Base-by-base conservation (phyloP, 495 filamentous ascomycete genomes). In the Penicillium robsamsonii region DNA sequence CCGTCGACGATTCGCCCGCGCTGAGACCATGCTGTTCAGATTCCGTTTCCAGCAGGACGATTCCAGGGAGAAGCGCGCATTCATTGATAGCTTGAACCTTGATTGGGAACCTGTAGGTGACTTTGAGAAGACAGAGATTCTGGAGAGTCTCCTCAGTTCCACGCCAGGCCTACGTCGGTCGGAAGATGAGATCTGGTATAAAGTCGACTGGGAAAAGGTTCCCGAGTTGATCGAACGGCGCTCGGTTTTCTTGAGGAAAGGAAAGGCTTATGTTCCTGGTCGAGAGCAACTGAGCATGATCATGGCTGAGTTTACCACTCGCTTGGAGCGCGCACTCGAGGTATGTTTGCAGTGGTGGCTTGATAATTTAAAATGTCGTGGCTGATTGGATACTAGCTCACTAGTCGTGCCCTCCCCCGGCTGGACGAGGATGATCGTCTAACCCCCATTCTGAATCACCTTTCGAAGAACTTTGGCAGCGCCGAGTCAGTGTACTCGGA, bases 341-440 rank as follows among this genome's bases (percentile, higher is more conserved):
- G 88, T 91, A 73, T 61, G 75, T 69, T 41, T 50, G 38, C 9
- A 33, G 10, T 35, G n/a, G 25, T 43, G 13, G 41, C 5, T 35
- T 33, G 27, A 3, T 13, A 41, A 9, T 2, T 29, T 31, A 51
- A 37, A 51, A 37, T 24, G 0, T 22, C 6, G 1, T 48, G 5
- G 9, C 33, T 43, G 4, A 45, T 37, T 20, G 4, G 5, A 31
- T 29, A 22, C 22, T 45, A 93, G 87, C 79, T 93, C 29, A 96
- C 95, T 6, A 87, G 91, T 27, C 87, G 92, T 42, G 91, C 91
- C 5, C 81, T 97, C 7, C 95, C 95, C 0, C 86, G 92, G 1
- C 81, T 99, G 17, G 95, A 99, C 65, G 95, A 99, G 76, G 94
- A 99, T 67, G 92, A 97, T 70, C 89, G 95, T 33, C 83, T 99